phyloP scores from a whole-genome alignment of 192 early-diverging fungal species.

The Coemansia umbellata region DNA sequence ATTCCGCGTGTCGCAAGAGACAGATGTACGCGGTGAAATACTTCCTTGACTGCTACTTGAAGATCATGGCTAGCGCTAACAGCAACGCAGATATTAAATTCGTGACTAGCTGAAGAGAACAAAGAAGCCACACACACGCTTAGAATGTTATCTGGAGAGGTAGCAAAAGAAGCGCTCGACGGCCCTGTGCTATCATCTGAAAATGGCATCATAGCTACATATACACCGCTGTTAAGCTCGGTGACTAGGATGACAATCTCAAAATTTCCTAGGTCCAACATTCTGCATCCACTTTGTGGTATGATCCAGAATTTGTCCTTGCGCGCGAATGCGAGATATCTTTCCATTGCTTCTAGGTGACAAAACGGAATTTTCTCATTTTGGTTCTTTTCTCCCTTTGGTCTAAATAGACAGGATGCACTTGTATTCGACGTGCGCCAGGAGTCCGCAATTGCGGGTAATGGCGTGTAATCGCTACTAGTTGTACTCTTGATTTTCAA shows the following conservation, averaged over 20 bases:
- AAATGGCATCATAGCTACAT: slow-evolving; percentile 30
- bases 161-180: slow-evolving; percentile 1
- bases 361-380: slow-evolving; percentile 2
- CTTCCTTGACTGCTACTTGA: slow-evolving; percentile 16
- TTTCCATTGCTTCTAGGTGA: slow-evolving; percentile 10
- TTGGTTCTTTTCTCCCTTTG: not conserved
- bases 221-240: slow-evolving; percentile 13
- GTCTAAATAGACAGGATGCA: slow-evolving; percentile 27
- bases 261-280: slow-evolving; percentile 3
- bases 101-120: not conserved
- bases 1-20: not conserved
- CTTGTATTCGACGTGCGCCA: slow-evolving; percentile 17
- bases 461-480: not conserved
- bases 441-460: slow-evolving; percentile 17
- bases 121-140: not conserved
- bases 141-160: not conserved
- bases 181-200: not conserved
- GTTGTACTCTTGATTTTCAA: not conserved
- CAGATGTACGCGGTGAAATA: slow-evolving; percentile 21
- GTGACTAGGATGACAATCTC: slow-evolving; percentile 15
- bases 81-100: slow-evolving; percentile 21
- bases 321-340: slow-evolving; percentile 33
- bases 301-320: slow-evolving; percentile 36
- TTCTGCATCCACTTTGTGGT: slow-evolving; percentile 2
- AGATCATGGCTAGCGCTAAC: slow-evolving; percentile 10